phyloP scores from a whole-genome alignment of 2,329 filamentous ascomycete species.

The Tolypocladium nubicola region DNA sequence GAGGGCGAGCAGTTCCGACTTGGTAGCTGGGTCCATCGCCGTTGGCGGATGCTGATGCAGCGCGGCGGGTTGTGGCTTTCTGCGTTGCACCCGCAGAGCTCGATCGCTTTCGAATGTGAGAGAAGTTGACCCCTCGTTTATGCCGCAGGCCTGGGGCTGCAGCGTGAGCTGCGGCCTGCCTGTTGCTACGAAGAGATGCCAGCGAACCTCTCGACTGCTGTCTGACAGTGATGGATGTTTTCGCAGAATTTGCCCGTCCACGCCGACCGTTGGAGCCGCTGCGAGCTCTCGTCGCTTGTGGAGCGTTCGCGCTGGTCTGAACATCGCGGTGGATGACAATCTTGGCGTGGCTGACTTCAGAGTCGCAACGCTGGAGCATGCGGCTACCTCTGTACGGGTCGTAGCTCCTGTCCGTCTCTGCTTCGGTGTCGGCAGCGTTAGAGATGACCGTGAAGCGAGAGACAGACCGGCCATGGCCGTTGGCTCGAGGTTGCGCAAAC shows the following conservation, averaged over 20 bases:
- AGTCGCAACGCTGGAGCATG: slow-evolving; percentile 25
- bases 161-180: slow-evolving; percentile 29
- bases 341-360: slow-evolving; percentile 51
- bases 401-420: slow-evolving; percentile 53
- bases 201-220: slow-evolving; percentile 31
- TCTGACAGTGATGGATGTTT: slow-evolving; percentile 16
- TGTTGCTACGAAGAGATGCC: slow-evolving; percentile 37
- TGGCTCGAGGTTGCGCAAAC: slow-evolving; percentile 36
- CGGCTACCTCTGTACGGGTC: slow-evolving; percentile 73
- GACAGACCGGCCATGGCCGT: slow-evolving; percentile 40
- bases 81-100: slow-evolving; percentile 14
- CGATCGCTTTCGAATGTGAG: slow-evolving; percentile 32
- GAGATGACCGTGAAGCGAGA: slow-evolving; percentile 58
- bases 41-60: slow-evolving; percentile 8
- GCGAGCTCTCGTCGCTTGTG: slow-evolving; percentile 20
- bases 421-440: slow-evolving; percentile 42
- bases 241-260: slow-evolving; percentile 16
- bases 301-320: slow-evolving; percentile 14
- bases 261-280: slow-evolving; percentile 24
- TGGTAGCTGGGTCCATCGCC: slow-evolving; percentile 10
- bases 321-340: slow-evolving; percentile 55
- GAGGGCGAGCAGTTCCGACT: slow-evolving; percentile 11
- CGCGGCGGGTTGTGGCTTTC: slow-evolving; percentile 1
- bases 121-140: slow-evolving; percentile 46
- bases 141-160: slow-evolving; percentile 32